phyloP scores from a whole-genome alignment of 352 stramenopile species.

The Elongisporangium anandrum region DNA sequence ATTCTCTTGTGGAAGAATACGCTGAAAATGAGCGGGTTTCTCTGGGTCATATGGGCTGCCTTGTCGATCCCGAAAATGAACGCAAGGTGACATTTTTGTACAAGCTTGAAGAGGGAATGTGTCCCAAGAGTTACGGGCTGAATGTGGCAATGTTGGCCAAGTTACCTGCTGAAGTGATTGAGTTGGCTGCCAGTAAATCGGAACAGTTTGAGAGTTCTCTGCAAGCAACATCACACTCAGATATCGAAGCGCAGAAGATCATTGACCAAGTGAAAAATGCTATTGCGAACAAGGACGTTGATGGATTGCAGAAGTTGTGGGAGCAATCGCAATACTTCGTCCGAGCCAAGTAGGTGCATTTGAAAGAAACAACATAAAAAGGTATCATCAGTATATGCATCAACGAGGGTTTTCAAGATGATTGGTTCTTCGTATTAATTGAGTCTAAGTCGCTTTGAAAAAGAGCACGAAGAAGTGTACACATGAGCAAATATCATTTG shows the following conservation, averaged over 20 bases:
- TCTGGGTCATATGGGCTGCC: slow-evolving; percentile 79
- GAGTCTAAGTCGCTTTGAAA: background rate
- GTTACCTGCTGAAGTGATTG: slow-evolving; percentile 94
- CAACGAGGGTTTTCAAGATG: background rate
- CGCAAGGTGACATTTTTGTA: slow-evolving; percentile 99
- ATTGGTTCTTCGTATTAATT: background rate
- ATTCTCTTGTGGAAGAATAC: slow-evolving; percentile 91
- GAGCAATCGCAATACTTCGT: background rate
- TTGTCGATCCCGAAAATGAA: slow-evolving; percentile 77
- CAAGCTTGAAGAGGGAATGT: slow-evolving; percentile 95
- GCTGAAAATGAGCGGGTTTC: slow-evolving; percentile 49
- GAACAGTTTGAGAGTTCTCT: slow-evolving; percentile 86
- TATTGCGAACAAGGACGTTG: slow-evolving; percentile 9
- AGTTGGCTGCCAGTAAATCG: slow-evolving; percentile 88
- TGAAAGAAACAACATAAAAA: background rate
- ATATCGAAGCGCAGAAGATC: slow-evolving; percentile 21
- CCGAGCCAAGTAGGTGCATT: background rate
- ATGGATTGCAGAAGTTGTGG: slow-evolving; percentile 7
- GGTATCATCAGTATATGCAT: too few species aligned
- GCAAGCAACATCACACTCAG: slow-evolving; percentile 27
- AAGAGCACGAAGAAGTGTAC: background rate
- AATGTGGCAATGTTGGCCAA: slow-evolving; percentile 98
- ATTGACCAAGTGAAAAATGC: slow-evolving; percentile 17
- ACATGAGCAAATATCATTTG: background rate
- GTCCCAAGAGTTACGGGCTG: slow-evolving; percentile 98